A percentile compares a stretch with the other conserved stretches of the same genome.
Conservation (phyloP, 345 rosid genomes). For the Syzygium oleosum region DNA sequence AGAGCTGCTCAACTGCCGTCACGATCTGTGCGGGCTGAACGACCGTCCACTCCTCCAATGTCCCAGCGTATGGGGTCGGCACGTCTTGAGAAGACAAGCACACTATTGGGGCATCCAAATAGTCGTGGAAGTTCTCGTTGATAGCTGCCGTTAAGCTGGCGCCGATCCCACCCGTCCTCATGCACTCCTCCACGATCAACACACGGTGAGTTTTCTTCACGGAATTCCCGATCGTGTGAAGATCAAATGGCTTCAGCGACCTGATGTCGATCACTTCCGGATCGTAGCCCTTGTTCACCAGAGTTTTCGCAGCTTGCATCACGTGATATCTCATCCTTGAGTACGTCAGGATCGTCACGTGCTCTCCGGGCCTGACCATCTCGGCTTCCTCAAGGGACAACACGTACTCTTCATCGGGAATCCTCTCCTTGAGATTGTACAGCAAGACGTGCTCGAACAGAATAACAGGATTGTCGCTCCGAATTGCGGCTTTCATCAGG, state of each 20-base stretch:
- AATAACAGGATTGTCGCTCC: constrained; percentile 96
- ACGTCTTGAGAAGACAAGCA: constrained; percentile 97
- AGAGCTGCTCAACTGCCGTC: constrained; percentile 86
- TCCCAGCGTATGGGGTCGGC: constrained; percentile 87
- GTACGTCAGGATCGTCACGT: constrained; percentile 79
- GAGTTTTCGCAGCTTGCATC: constrained; percentile 91
- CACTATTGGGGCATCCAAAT: constrained; percentile 84
- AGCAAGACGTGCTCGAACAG: constrained; percentile 94
- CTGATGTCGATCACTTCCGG: constrained; percentile 95
- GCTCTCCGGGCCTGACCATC: constrained; percentile 94
- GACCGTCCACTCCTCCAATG: constrained; percentile 85
- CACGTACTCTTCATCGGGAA: constrained; percentile 83
- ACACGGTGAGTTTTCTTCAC: constrained; percentile 90
- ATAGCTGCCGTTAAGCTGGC: constrained; percentile 91
- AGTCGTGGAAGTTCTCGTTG: constrained; percentile 81
- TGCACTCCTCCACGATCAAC: constrained; percentile 92
- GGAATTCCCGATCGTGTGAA: constrained; percentile 80
- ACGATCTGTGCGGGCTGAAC: constrained; percentile 96
- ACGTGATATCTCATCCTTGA: constrained; percentile 97
- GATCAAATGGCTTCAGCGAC: constrained; percentile 88
- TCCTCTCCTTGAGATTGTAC: constrained; percentile 94
- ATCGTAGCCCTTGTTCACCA: constrained; percentile 88
- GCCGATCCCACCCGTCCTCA: constrained; percentile 96
- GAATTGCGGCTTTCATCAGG: constrained; percentile 95
- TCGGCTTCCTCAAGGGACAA: constrained; percentile 94